Evolutionary conservation across 192 early-diverging fungal species (phyloP), one percentile per base, ranked within the genome.

Genomic region (Coemansia biformis): DNA sequence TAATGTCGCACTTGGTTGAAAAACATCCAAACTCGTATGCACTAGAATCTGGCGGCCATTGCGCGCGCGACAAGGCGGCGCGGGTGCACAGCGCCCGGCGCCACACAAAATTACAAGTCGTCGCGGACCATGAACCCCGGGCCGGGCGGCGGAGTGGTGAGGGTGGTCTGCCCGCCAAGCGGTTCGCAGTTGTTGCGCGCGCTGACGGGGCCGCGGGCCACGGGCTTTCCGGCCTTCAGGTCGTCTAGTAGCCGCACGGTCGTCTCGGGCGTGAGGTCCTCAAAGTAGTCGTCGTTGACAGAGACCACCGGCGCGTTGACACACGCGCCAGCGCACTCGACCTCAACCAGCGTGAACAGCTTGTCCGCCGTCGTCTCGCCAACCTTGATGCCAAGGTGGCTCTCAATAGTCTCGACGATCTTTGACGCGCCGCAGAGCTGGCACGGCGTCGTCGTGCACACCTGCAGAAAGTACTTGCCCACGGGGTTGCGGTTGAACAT

Each of bases 401-500:
- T 75, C 74, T 92, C 79, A 43, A 93, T 80, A 5, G 94, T 79
- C 53, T 99, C 74, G 35, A 97, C 63, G 57, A 99, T 91, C 60
- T 88, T 80, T 48, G 85, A 86, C 21, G 94, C 80, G 30, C 95
- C 93, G 72, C 96, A 94, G 34, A 97, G 81, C 77, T 94, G 83
- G 70, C 96, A 99, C 15, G 96, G 96, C 21, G 94, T 95, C 10
- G 96, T 99, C 16, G 94, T 97, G 81, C 96, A 99, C 37, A 99
- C 78, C 75, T 99, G 96, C 56, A 99, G 64, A 63, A 99, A 96
- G 80, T 96, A 94, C 72, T 98, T 99, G 51, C 96, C 96, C 37
- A 96, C 89, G n/a, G 96, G 96, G 49, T 89, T 86, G 60, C 92
- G 81, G 81, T 97, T 97, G 78, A 90, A 99, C 96, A 99, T 99